These are phyloP conservation scores for Solanum boliviense DNA, from an alignment of 257 asterid species.

Conservation along the genomic window DNA sequence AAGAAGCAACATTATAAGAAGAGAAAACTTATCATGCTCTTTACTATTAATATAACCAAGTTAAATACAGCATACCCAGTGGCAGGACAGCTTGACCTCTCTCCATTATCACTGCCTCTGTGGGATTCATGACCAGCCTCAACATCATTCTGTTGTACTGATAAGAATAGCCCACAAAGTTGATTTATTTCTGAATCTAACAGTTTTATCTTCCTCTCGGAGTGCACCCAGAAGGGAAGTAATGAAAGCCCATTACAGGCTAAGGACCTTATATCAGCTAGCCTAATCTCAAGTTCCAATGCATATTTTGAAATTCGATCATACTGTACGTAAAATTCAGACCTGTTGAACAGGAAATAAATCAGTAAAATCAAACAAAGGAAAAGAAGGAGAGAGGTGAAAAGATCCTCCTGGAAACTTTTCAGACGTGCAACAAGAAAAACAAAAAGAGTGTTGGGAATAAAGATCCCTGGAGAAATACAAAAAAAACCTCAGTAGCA, in stretches of 20 bases:
- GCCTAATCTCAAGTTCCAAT: conserved; percentile 65
- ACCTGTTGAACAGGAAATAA: conserved; percentile 26
- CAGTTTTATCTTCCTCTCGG: conserved; percentile 44
- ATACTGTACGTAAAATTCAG: conserved; percentile 22
- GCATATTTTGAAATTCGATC: conserved; percentile 31
- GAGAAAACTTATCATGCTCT: conserved; percentile 4
- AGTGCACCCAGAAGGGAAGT: conserved; percentile 79
- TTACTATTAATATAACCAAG: not conserved
- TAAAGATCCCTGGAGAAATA: not conserved
- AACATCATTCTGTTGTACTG: conserved; percentile 20
- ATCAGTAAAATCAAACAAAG: conserved; percentile 3
- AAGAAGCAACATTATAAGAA: conserved; percentile 14
- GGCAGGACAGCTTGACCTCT: conserved; percentile 14
- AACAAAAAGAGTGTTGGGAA: not conserved
- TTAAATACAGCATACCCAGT: conserved; percentile 8
- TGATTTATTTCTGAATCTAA: conserved; percentile 44
- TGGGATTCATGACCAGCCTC: conserved; percentile 18
- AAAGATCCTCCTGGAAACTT: not conserved
- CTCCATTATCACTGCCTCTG: conserved; percentile 3
- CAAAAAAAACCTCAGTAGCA: not conserved
- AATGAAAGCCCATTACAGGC: conserved; percentile 52
- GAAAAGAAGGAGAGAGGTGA: not conserved
- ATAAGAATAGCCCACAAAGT: conserved; percentile 11
- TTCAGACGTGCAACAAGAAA: not conserved
- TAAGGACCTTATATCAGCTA: conserved; percentile 63